phyloP scores from a whole-genome alignment of 805 yeast species.

The Metschnikowia shivogae region DNA sequence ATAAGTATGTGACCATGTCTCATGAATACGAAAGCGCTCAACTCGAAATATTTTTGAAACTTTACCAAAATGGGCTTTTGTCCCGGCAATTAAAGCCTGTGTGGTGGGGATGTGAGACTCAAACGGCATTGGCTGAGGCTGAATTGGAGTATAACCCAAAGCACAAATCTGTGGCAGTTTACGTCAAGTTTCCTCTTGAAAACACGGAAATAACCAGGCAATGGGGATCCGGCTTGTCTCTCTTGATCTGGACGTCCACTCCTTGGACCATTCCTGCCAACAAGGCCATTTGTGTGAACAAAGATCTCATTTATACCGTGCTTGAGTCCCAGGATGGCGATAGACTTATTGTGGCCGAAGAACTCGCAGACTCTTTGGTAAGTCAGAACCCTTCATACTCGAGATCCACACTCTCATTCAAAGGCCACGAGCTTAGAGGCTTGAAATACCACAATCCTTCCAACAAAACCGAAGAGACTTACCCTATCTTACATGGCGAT shows the following conservation, averaged over 20 bases:
- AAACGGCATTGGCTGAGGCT: constrained; percentile 94
- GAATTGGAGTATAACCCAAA: constrained; percentile 81
- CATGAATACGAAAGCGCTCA: constrained; percentile 72
- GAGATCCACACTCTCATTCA: constrained; percentile 7
- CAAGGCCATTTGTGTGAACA: constrained; percentile 71
- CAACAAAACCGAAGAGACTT: constrained; percentile 23
- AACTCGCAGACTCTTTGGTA: constrained; percentile 40
- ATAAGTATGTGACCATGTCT: constrained; percentile 70
- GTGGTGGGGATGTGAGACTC: constrained; percentile 93
- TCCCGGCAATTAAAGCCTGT: constrained; percentile 91
- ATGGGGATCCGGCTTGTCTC: constrained; percentile 15
- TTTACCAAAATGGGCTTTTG: constrained; percentile 64
- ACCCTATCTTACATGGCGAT: constrained; percentile 70
- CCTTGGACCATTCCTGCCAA: constrained; percentile 97
- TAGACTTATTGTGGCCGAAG: constrained; percentile 52
- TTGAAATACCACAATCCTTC: constrained; percentile 56
- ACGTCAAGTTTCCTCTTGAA: constrained; percentile 57
- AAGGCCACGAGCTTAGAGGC: constrained; percentile 25
- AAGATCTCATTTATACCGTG: constrained; percentile 54
- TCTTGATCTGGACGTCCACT: constrained; percentile 92
- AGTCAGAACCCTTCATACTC: constrained; percentile 21
- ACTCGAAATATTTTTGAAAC: constrained; percentile 59
- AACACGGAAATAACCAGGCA: constrained; percentile 19
- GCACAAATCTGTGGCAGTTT: constrained; percentile 67
- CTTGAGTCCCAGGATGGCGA: constrained; percentile 32